Conservation (phyloP, 2,329 filamentous ascomycete species). For the Periconia digitata region DNA sequence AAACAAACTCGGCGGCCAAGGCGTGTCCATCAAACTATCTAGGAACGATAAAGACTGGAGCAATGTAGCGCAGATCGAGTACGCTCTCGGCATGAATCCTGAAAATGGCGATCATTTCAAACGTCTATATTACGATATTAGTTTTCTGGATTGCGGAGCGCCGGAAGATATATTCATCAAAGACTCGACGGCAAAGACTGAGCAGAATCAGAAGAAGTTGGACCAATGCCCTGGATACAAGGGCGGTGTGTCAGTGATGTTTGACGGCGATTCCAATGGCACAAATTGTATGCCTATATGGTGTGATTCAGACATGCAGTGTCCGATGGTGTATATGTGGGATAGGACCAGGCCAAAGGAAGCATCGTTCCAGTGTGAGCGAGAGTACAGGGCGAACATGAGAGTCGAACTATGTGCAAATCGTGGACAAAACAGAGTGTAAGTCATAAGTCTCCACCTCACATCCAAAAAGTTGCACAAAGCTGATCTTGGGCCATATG, state of each 20-base stretch:
- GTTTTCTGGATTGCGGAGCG: conserved; percentile 9
- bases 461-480: too few species aligned
- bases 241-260: conserved; percentile 13
- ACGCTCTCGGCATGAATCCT: conserved; percentile 10
- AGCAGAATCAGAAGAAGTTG: conserved; percentile 9
- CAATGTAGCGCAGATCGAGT: conserved; percentile 14
- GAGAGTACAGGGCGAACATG: conserved; percentile 18
- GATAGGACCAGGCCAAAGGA: conserved; percentile 17
- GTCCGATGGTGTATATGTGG: conserved; percentile 16
- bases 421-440: neutral
- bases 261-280: conserved; percentile 3
- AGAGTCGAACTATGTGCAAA: conserved; percentile 12
- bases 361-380: conserved; percentile 14
- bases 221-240: conserved; percentile 20
- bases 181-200: conserved; percentile 9
- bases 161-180: neutral
- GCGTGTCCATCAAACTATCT: conserved; percentile 13
- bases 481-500: too few species aligned
- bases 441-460: too few species aligned
- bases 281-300: conserved; percentile 11
- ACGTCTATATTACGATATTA: conserved; percentile 11
- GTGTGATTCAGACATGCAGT: conserved; percentile 10
- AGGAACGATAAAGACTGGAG: neutral
- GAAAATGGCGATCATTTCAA: neutral
- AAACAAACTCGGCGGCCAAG: conserved; percentile 15